A percentile compares a stretch with the other conserved stretches of the same genome.
Conservation (phyloP, 176 grass and related monocot species). For the Elymus sibiricus region DNA sequence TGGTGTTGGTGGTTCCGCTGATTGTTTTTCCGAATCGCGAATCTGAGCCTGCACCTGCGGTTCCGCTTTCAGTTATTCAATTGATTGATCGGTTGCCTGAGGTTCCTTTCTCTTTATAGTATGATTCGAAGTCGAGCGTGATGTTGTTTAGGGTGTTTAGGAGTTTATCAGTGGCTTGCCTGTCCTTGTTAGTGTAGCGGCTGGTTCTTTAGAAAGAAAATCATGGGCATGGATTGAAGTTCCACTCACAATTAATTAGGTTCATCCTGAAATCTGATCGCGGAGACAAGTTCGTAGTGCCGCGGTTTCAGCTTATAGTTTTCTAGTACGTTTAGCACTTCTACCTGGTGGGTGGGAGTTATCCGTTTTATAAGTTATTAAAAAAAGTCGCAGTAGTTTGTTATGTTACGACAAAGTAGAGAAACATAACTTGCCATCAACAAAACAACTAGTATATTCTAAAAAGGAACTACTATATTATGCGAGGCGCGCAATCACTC, state of each 20-base stretch:
- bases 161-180: background rate
- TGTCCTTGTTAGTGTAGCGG: background rate
- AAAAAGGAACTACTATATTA: background rate
- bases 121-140: background rate
- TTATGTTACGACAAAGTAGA: slow-evolving; percentile 10
- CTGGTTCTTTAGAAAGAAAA: background rate
- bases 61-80: background rate
- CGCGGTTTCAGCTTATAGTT: slow-evolving; percentile 16
- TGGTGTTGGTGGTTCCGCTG: background rate
- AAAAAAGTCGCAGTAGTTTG: background rate
- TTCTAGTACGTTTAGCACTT: background rate
- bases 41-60: background rate
- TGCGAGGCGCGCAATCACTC: background rate
- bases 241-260: background rate
- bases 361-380: background rate
- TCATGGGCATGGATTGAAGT: background rate
- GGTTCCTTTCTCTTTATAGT: background rate
- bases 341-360: background rate
- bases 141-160: background rate
- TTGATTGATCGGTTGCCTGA: background rate
- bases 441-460: background rate
- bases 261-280: background rate
- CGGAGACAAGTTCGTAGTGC: background rate
- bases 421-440: slow-evolving; percentile 9
- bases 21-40: background rate